Evolutionary conservation across 164 flowering plant species (phyloP).

Genomic region (Cinnamomum micranthum): DNA sequence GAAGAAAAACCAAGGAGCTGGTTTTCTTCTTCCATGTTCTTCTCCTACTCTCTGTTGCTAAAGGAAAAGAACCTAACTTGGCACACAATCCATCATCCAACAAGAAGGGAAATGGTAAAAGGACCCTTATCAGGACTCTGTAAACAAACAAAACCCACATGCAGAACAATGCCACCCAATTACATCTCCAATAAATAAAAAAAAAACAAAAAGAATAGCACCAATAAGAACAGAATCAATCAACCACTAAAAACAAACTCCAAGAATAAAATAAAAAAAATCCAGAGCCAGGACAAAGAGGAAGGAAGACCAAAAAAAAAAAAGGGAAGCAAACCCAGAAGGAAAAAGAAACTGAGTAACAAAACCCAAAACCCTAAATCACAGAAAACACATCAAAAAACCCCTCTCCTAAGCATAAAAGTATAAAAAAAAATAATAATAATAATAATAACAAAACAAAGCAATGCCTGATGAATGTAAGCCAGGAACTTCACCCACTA

Average conservation of each 20-base stretch:
- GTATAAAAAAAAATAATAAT: no score
- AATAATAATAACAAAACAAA: no score
- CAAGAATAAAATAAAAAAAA: not conserved
- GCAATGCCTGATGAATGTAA: not conserved
- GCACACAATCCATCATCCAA: not conserved
- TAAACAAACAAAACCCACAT: not conserved
- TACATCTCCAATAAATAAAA: not conserved
- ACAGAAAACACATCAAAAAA: not conserved
- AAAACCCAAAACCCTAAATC: not conserved
- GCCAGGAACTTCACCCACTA: not conserved
- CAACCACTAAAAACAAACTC: not conserved
- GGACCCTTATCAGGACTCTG: not conserved
- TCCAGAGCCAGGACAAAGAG: not conserved
- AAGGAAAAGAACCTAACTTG: no score
- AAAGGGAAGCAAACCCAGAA: not conserved
- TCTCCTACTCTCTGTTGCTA: no score
- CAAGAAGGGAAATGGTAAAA: no score
- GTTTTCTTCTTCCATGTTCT: no score
- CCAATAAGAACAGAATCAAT: not conserved
- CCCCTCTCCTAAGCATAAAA: not conserved
- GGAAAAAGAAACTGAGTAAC: not conserved
- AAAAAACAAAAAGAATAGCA: no score
- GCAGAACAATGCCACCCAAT: not conserved
- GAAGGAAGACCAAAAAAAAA: not conserved
- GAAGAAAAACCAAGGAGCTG: no score